A percentile compares a stretch with the other conserved stretches of the same genome.
Conservation (phyloP, 164 flowering plant genomes). For the Vitis amurensis region DNA sequence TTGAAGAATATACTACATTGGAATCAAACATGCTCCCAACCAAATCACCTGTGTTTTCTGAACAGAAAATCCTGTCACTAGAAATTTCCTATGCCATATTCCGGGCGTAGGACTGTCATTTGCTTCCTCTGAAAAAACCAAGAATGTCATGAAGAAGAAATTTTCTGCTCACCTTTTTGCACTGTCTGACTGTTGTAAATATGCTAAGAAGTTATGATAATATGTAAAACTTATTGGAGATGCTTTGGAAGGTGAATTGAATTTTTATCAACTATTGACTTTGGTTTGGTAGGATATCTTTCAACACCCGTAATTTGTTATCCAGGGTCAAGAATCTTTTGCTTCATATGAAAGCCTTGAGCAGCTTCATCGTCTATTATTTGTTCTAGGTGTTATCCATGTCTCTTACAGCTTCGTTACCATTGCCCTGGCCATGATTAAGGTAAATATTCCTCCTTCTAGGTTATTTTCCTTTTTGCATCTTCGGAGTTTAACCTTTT, state of each 20-base stretch:
- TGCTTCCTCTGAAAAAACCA: neutral
- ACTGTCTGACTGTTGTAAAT: neutral
- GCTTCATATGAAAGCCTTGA: slow-evolving; percentile 83
- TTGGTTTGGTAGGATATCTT: too few relatives aligned
- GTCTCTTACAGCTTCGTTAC: slow-evolving; percentile 67
- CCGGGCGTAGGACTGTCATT: neutral
- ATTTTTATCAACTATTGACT: neutral
- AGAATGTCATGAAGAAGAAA: neutral
- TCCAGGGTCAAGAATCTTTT: slow-evolving; percentile 80
- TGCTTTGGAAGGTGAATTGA: neutral
- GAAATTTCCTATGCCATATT: neutral
- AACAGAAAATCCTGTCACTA: neutral
- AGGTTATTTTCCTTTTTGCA: neutral
- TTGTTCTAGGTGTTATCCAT: slow-evolving; percentile 76
- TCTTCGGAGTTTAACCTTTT: slow-evolving; percentile 4
- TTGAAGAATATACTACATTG: neutral
- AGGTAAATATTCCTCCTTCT: slow-evolving; percentile 44
- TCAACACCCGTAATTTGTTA: neutral
- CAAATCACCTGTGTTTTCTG: neutral
- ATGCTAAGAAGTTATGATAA: neutral
- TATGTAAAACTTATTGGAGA: neutral
- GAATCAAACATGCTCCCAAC: neutral
- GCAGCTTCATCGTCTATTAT: slow-evolving; percentile 85
- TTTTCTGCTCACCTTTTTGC: neutral
- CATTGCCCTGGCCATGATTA: slow-evolving; percentile 74